A percentile compares a stretch with the other conserved stretches of the same genome.
These are phyloP conservation scores for Orbilia ellipsospora DNA, from an alignment of 2,329 filamentous ascomycete genomes.

Conservation along the genomic window DNA sequence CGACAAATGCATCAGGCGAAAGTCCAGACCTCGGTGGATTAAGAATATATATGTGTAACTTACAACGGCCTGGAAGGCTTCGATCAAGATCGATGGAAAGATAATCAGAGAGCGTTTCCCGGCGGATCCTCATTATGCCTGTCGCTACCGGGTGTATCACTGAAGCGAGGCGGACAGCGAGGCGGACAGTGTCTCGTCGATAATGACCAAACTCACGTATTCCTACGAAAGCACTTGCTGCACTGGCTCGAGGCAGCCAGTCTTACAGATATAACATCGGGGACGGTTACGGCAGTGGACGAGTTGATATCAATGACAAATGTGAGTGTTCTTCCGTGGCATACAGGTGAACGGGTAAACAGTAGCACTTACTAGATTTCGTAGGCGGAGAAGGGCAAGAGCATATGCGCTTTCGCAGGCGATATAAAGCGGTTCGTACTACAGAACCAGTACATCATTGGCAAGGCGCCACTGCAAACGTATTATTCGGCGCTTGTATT, in stretches of 20 bases:
- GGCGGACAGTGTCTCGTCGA: conserved; percentile 60
- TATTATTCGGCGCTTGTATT: conserved; percentile 32
- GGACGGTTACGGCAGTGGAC: too few species aligned
- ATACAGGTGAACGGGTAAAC: background rate
- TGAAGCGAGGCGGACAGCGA: too few species aligned
- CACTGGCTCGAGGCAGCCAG: conserved; percentile 63
- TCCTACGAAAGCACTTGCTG: conserved; percentile 61
- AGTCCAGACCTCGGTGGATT: conserved; percentile 4
- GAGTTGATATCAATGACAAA: background rate
- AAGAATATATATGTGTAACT: conserved; percentile 22
- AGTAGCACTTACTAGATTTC: background rate
- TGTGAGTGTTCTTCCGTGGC: conserved; percentile 32
- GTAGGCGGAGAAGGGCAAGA: background rate
- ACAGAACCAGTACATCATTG: conserved; percentile 20
- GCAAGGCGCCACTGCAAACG: conserved; percentile 22
- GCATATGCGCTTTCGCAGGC: background rate
- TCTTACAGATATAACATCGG: too few species aligned
- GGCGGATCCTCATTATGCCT: conserved; percentile 59
- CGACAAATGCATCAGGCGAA: conserved; percentile 16
- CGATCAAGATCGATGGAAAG: conserved; percentile 22
- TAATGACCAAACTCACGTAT: conserved; percentile 58
- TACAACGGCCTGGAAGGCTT: conserved; percentile 7
- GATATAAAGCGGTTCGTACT: conserved; percentile 57
- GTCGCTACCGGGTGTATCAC: conserved; percentile 62
- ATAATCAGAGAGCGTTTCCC: conserved; percentile 6